Evolutionary conservation across 1,284 basidiomycete species (phyloP), one percentile per base, ranked within the genome.

Genomic region (Wolfiporia cocos): DNA sequence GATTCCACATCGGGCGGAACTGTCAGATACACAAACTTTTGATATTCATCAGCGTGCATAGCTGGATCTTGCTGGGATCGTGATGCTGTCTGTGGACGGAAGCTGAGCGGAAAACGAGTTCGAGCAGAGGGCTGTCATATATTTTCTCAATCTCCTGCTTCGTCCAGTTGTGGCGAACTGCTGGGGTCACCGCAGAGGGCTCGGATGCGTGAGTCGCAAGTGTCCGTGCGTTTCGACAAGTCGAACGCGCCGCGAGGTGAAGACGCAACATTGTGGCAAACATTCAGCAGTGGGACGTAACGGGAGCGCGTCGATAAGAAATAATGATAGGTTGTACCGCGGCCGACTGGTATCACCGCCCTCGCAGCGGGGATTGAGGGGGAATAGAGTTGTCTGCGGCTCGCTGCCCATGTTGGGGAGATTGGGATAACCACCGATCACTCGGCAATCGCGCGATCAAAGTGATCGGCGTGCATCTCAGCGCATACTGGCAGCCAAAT

Each of bases 1-100:
- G n/a, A n/a, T n/a, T 33, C 20, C 33, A 36, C 17, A 21, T 26
- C 35, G 21, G 29, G 5, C 12, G 15, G 18, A 35, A 37, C 20
- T 34, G 20, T 23, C 30, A 26, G 20, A 19, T 21, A 42, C 14
- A 24, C 86, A 51, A 61, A 92, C 90, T 94, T 69, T 99, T 99
- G 67, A 99, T 99, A 64, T 98, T 99, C 89, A 98, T 94, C 23
- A 99, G 76, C 2, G 95, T 98, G 61, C 94, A 98, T 19, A 99
- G 76, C 69, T 99, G 95, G 26, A 99, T 81, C 66, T 95, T 89
- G 53, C 68, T 77, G 26, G 92, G 82, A 64, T 95, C 88, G 53
- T 97, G 92, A 62, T 91, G 73, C 58, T 83, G 71, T 51, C 94
- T 74, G 66, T 98, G 95, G 18, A 95, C 79, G 2, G 76, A 64